A percentile compares a stretch with the other conserved stretches of the same genome.
Evolutionary conservation across 164 flowering plant species (phyloP).

Genomic region (Sextonia rubra): DNA sequence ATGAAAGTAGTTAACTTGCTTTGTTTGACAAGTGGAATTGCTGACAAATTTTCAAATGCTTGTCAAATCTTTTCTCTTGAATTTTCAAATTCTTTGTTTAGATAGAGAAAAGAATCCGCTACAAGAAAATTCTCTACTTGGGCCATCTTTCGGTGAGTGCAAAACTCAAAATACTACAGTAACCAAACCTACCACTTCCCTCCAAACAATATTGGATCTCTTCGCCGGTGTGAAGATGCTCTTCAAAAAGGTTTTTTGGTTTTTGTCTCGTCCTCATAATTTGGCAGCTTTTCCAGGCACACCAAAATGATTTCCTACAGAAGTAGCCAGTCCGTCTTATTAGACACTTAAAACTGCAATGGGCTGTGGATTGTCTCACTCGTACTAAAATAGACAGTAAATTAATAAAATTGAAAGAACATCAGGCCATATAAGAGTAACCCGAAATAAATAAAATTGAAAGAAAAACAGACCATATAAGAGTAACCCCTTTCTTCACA

Average conservation of each 20-base stretch:
- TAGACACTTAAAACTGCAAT: neutral
- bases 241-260: constrained; percentile 85
- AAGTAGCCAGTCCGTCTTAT: neutral
- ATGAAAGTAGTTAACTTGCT: too few relatives aligned
- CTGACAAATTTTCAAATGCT: too few relatives aligned
- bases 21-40: too few relatives aligned
- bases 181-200: constrained; percentile 76
- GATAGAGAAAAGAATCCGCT: too few relatives aligned
- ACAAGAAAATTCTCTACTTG: too few relatives aligned
- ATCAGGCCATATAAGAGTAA: constrained; percentile 67
- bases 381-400: neutral
- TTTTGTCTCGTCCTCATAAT: constrained; percentile 94
- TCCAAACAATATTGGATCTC: constrained; percentile 94
- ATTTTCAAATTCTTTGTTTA: too few relatives aligned
- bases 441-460: neutral
- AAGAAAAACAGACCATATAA: constrained; percentile 42
- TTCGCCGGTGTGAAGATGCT: constrained; percentile 97
- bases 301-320: constrained; percentile 79
- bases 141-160: neutral
- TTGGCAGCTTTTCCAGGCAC: constrained; percentile 90
- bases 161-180: constrained; percentile 1
- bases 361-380: neutral
- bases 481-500: constrained; percentile 84
- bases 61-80: too few relatives aligned
- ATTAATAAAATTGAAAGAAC: neutral